Conservation (phyloP, 1,284 basidiomycete genomes). For the Apiotrichum akiyoshidainum region DNA sequence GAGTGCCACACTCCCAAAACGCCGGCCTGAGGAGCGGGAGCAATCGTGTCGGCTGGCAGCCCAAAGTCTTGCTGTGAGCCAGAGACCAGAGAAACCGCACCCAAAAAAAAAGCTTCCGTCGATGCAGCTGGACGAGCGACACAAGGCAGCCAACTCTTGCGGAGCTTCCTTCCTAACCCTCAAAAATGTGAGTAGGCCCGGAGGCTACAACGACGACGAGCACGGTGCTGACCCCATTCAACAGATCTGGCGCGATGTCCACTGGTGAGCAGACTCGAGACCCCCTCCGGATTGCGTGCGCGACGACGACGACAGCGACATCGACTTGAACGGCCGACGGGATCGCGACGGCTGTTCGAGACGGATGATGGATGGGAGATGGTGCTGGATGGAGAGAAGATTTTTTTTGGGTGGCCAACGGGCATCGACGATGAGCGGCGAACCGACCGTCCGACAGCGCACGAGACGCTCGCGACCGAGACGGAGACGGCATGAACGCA, state of each 20-base stretch:
- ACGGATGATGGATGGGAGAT: neutral
- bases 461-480: too few relatives aligned
- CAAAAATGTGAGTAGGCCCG: neutral
- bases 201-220: slow-evolving; percentile 15
- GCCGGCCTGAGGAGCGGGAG: too few relatives aligned
- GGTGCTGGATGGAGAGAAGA: too few relatives aligned
- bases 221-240: slow-evolving; percentile 15
- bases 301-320: neutral
- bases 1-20: too few relatives aligned
- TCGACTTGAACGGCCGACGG: neutral
- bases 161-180: slow-evolving; percentile 5
- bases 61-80: too few relatives aligned
- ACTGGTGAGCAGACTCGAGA: slow-evolving; percentile 7
- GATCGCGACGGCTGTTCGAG: neutral
- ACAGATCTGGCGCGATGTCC: slow-evolving; percentile 14
- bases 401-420: too few relatives aligned
- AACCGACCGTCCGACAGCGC: too few relatives aligned
- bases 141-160: neutral
- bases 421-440: too few relatives aligned
- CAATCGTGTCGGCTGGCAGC: too few relatives aligned
- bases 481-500: too few relatives aligned
- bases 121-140: neutral
- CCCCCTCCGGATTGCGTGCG: slow-evolving; percentile 1
- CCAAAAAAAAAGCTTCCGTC: neutral
- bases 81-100: neutral